Base-by-base conservation (phyloP, 768 basidiomycete genomes). In the Mycena chlorophos region DNA sequence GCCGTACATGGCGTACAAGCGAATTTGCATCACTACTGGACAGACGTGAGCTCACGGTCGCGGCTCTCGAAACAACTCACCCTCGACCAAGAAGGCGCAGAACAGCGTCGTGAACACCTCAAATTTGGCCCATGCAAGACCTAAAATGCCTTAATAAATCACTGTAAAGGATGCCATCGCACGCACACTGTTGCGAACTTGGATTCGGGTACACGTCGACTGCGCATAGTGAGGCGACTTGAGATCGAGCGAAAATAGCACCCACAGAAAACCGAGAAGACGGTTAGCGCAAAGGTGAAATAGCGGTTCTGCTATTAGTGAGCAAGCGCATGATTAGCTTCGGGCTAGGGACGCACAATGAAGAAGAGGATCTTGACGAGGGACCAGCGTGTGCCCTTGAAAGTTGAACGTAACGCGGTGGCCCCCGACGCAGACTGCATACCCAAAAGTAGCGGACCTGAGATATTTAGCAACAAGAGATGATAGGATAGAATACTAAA, bases 81-180 rank as follows among this genome's bases (percentile, higher is more conserved):
- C 60, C 55, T 62, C 56, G 17, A 62, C 60, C 16, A 58, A 27
- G n/a, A 62, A 62, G 26, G 60, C 56, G n/a, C 60, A 62, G 16
- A 58, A 55, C 16, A 62, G 37, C 3, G 56, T 54, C 17, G 56
- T 37, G 29, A 61, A 61, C 19, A 61, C 53, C 26, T 61, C 49
- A 27, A 61, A 61, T 26, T 57, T 57, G 49, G 60, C 60, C 60
- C 60, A 61, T 40, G 49, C 38, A 17, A 61, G 34, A 48, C 60
- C 60, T 61, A 22, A 2, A 22, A 26, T 17, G 30, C 17, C 2
- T 1, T 6, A 3, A 26, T 25, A 39, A 4, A 48, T 37, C 20
- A 51, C 20, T 25, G 20, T 8, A 37, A 26, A 19, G 43, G 13
- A 50, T 3, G 13, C 1, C 23, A 29, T 37, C 14, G n/a, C 1